phyloP scores from a whole-genome alignment of 1,284 basidiomycete species.

The Leccinum pseudoinsigne region DNA sequence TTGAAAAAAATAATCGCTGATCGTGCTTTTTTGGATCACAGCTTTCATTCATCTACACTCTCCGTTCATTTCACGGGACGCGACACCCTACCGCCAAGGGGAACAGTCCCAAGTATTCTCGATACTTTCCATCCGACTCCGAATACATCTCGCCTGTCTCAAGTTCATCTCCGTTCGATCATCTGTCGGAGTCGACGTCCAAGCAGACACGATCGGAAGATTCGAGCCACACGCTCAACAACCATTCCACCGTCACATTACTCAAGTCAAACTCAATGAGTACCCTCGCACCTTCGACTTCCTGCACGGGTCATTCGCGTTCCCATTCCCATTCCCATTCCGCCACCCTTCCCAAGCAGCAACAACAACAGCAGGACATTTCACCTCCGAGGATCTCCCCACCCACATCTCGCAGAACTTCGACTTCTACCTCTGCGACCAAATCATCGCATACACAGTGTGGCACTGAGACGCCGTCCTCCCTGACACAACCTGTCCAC shows the following conservation, averaged over 20 bases:
- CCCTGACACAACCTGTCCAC: constrained; percentile 16
- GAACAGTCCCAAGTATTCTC: constrained; percentile 15
- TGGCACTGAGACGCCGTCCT: constrained; percentile 13
- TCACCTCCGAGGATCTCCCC: constrained; percentile 23
- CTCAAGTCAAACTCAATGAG: constrained; percentile 29
- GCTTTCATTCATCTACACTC: constrained; percentile 36
- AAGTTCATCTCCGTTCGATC: constrained; percentile 15
- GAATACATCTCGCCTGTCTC: constrained; percentile 23
- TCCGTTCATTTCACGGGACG: constrained; percentile 20
- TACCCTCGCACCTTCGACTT: constrained; percentile 29
- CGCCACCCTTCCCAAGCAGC: constrained; percentile 1
- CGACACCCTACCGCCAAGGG: constrained; percentile 19
- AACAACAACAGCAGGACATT: constrained; percentile 3
- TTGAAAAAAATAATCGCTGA: constrained; percentile 3
- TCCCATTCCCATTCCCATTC: constrained; percentile 9
- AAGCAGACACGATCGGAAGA: constrained; percentile 20
- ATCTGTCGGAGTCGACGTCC: constrained; percentile 17
- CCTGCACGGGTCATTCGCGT: constrained; percentile 27
- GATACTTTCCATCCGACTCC: constrained; percentile 25
- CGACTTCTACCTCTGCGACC: constrained; percentile 10
- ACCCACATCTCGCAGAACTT: constrained; percentile 21
- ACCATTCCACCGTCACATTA: constrained; percentile 26
- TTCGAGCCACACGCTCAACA: constrained; percentile 20
- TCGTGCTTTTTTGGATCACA: constrained; percentile 22
- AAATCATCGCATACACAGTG: constrained; percentile 3